Evolutionary conservation across 2,329 filamentous ascomycete species (phyloP).

Genomic region (Stachybotrys chartarum): DNA sequence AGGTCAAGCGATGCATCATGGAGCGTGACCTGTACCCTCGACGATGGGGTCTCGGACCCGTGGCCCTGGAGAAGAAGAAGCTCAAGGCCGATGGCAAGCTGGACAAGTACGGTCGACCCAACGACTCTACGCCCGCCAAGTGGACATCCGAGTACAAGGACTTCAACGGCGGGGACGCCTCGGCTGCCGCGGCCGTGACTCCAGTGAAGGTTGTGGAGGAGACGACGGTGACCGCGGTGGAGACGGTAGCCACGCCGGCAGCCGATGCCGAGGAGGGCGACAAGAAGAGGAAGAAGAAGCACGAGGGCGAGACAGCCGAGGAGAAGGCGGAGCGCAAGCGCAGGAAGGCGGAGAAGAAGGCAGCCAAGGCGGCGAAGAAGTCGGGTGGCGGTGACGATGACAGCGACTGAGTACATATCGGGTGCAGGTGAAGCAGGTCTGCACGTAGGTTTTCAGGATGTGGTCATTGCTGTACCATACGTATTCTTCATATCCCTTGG

Average conservation of each 20-base stretch:
- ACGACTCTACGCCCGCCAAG: conserved; percentile 87
- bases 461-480: conserved; percentile 19
- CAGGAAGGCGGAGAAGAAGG: conserved; percentile 54
- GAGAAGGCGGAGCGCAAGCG: conserved; percentile 57
- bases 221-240: conserved; percentile 20
- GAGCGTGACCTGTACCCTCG: conserved; percentile 96
- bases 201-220: conserved; percentile 29
- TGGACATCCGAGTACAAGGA: conserved; percentile 94
- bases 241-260: conserved; percentile 26
- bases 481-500: conserved; percentile 10
- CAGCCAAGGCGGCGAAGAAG: conserved; percentile 50
- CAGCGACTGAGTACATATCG: conserved; percentile 34
- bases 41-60: conserved; percentile 91
- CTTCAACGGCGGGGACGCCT: conserved; percentile 55
- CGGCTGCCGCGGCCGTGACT: conserved; percentile 34
- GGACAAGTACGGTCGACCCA: conserved; percentile 91
- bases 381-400: conserved; percentile 45
- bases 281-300: conserved; percentile 70
- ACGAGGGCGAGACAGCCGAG: conserved; percentile 67
- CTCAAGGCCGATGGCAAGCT: conserved; percentile 97
- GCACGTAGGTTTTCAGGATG: neutral
- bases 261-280: conserved; percentile 47
- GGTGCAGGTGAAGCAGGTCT: conserved; percentile 3
- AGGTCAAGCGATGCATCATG: conserved; percentile 99
- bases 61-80: conserved; percentile 98